Evolutionary conservation across 352 stramenopile species (phyloP).

Genomic region (Thraustotheca clavata): DNA sequence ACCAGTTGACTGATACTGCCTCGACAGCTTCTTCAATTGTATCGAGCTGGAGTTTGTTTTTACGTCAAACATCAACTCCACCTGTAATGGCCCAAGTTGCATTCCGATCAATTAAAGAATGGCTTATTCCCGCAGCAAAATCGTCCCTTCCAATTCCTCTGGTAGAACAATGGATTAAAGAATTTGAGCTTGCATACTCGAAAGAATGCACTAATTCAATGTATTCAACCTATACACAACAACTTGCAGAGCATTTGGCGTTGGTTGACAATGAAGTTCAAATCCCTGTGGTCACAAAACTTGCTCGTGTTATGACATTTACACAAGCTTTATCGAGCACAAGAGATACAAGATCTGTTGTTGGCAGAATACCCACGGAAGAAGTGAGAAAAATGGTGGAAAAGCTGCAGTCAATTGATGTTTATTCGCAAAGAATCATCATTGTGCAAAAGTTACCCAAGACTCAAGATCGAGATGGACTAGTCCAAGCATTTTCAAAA

Average conservation of each 20-base stretch:
- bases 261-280: conserved; percentile 50
- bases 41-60: neutral
- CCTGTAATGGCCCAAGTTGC: conserved; percentile 10
- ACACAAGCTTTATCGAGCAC: conserved; percentile 26
- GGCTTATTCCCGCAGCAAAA: neutral
- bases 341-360: conserved; percentile 22
- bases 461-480: conserved; percentile 36
- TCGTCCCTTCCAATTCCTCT: neutral
- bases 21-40: neutral
- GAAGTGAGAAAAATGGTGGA: conserved; percentile 40
- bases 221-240: conserved; percentile 58
- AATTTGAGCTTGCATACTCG: conserved; percentile 36
- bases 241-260: conserved; percentile 51
- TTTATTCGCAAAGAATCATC: conserved; percentile 43
- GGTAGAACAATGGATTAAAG: neutral
- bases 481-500: conserved; percentile 37
- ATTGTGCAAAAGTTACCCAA: conserved; percentile 57
- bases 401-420: conserved; percentile 28
- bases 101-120: conserved; percentile 6
- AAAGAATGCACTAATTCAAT: conserved; percentile 52
- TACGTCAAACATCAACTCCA: neutral
- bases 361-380: conserved; percentile 42
- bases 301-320: conserved; percentile 50
- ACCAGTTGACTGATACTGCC: conserved; percentile 24
- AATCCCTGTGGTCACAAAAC: conserved; percentile 33